Conservation (phyloP, 345 rosid species). For the Rhizophora apiculata region DNA sequence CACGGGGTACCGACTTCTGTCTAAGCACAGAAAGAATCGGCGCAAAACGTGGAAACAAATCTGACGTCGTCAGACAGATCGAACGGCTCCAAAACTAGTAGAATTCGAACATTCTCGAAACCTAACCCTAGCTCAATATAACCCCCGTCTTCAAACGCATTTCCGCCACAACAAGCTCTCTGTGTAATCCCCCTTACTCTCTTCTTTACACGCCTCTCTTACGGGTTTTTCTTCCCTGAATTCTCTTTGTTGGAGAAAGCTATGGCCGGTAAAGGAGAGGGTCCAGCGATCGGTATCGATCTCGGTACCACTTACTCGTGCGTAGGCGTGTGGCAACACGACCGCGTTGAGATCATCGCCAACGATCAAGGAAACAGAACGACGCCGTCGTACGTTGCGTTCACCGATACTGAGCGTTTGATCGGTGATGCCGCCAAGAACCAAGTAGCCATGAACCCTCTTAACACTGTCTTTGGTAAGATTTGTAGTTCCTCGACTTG, state of each 20-base stretch:
- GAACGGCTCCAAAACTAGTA: background rate
- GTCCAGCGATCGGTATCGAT: conserved; percentile 76
- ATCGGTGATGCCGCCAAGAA: conserved; percentile 81
- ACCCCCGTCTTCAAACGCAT: background rate
- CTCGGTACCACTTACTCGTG: conserved; percentile 72
- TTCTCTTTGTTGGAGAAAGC: conserved; percentile 7
- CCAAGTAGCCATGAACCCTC: conserved; percentile 77
- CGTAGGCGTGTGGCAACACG: conserved; percentile 81
- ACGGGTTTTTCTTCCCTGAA: background rate
- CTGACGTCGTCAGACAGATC: too few species aligned
- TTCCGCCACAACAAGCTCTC: background rate
- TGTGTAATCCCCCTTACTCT: background rate
- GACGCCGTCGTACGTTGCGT: conserved; percentile 64
- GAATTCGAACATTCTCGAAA: background rate
- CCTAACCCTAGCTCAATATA: conserved; percentile 1
- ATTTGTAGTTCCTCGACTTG: background rate
- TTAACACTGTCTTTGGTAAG: conserved; percentile 70
- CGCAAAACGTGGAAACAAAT: background rate
- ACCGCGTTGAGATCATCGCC: conserved; percentile 74
- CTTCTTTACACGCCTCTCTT: background rate
- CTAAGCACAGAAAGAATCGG: background rate
- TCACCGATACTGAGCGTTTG: conserved; percentile 66
- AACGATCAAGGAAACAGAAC: conserved; percentile 76
- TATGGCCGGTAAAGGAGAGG: conserved; percentile 79
- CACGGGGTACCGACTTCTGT: too few species aligned